phyloP scores from a whole-genome alignment of 2,329 filamentous ascomycete genomes.

The Paecilomyces formosus region DNA sequence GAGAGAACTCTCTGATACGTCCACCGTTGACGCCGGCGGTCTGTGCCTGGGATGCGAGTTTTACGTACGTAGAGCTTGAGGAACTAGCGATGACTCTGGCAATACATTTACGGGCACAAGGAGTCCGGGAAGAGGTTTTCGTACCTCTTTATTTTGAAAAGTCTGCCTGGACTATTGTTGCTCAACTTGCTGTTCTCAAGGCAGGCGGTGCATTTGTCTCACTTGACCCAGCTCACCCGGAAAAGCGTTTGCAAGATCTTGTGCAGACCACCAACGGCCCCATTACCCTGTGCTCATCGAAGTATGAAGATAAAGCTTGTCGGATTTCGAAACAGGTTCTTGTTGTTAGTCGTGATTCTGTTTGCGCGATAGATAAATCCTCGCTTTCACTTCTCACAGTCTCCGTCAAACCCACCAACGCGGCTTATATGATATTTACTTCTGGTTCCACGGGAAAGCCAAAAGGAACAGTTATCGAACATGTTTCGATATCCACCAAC shows the following conservation, averaged over 20 bases:
- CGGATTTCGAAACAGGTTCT: slow-evolving; percentile 20
- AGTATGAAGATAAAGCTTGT: slow-evolving; percentile 20
- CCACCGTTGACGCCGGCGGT: slow-evolving; percentile 20
- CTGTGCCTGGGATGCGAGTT: slow-evolving; percentile 28
- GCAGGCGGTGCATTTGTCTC: slow-evolving; percentile 36
- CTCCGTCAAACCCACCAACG: slow-evolving; percentile 16
- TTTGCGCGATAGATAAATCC: slow-evolving; percentile 18
- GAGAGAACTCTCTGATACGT: slow-evolving; percentile 18
- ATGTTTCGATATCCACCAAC: slow-evolving; percentile 50
- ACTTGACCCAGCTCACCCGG: slow-evolving; percentile 33
- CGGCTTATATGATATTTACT: slow-evolving; percentile 56
- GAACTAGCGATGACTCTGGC: slow-evolving; percentile 29
- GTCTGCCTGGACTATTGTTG: slow-evolving; percentile 35
- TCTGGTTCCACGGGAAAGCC: slow-evolving; percentile 51
- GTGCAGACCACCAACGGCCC: slow-evolving; percentile 27
- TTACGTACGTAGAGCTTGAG: slow-evolving; percentile 31
- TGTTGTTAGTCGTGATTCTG: slow-evolving; percentile 18
- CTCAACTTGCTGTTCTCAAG: slow-evolving; percentile 34
- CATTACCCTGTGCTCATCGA: slow-evolving; percentile 26
- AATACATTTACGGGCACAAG: slow-evolving; percentile 27
- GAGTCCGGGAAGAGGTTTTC: slow-evolving; percentile 31
- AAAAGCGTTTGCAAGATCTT: slow-evolving; percentile 26
- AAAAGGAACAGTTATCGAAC: slow-evolving; percentile 57
- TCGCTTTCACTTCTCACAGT: slow-evolving; percentile 8
- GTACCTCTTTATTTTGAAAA: slow-evolving; percentile 38